Percentiles rank a stretch among this genome's conserved stretches.
phyloP scores from a whole-genome alignment of 805 yeast genomes.

The Danielia reshetovae region DNA sequence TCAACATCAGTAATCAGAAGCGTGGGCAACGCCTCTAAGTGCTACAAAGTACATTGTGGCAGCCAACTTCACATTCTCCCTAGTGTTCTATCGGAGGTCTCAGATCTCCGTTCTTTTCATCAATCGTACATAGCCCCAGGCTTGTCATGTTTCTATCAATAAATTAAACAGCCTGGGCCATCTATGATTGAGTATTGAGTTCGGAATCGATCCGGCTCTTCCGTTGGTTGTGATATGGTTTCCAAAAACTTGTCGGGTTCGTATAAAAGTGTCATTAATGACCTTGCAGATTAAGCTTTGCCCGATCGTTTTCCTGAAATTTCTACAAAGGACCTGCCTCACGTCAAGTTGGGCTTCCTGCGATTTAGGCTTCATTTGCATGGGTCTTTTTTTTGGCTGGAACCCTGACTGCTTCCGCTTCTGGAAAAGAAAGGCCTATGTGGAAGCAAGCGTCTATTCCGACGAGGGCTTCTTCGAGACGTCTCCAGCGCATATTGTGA shows the following conservation, averaged over 20 bases:
- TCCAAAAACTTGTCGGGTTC: constrained; percentile 34
- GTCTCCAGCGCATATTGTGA: too few relatives aligned
- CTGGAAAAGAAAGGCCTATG: constrained; percentile 11
- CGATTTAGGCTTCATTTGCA: constrained; percentile 27
- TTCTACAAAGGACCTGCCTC: constrained; percentile 28
- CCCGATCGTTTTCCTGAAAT: constrained; percentile 34
- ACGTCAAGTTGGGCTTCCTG: constrained; percentile 25
- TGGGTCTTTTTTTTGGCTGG: constrained; percentile 25
- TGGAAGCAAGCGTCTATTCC: neutral
- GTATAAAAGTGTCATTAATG: constrained; percentile 33
- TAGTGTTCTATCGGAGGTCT: too few relatives aligned
- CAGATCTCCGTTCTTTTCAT: too few relatives aligned
- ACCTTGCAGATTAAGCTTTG: constrained; percentile 36
- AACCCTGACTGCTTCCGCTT: constrained; percentile 19
- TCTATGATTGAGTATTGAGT: too few relatives aligned
- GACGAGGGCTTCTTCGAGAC: constrained; percentile 25
- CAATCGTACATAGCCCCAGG: too few relatives aligned
- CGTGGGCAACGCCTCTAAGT: constrained; percentile 41
- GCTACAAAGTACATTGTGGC: constrained; percentile 42
- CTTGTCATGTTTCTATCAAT: too few relatives aligned
- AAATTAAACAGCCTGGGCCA: too few relatives aligned
- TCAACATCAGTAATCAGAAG: constrained; percentile 42
- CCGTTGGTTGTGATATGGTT: constrained; percentile 34
- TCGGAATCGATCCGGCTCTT: constrained; percentile 27
- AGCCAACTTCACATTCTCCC: constrained; percentile 23